Base-by-base conservation (phyloP, 148 eudicot genomes). In the Chenopodium quinoa region DNA sequence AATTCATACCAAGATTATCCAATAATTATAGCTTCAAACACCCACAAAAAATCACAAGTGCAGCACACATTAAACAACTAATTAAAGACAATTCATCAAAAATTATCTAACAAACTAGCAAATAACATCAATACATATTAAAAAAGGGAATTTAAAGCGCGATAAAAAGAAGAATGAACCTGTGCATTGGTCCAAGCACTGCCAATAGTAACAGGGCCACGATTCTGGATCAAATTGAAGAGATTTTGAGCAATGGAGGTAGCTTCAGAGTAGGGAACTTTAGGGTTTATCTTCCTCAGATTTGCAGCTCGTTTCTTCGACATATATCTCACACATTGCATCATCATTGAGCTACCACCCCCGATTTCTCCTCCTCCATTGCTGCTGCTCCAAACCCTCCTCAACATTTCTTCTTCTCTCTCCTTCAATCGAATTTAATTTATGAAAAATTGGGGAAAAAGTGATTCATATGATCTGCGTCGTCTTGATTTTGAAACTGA, bases 191-290 rank as follows among this genome's bases (percentile, higher is more conserved):
- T 72, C 88, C 88, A 86, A 56, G 83, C 60, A 34, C 27, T 73
- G 19, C 84, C 75, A 9, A 74, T 48, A 29, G 89, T 79, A 34
- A 75, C 75, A 25, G 86, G 85, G 16, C 88, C 88, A 9, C 69
- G 85, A 3, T 83, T 63, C 50, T 83, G 76, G 60, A 86, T 44
- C 6, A 86, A 46, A 75, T 80, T 80, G 64, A 29, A 84, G 23
- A 87, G 83, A 23, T 64, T 69, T 76, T 84, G 89, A 75, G 88
- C 83, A 75, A 86, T 83, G 34, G 81, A 80, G 20, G 81, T 79
- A 7, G 88, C 88, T 62, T 83, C 81, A 23, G 80, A 78, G n/a
- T 80, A 83, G 14, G 88, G 85, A 22, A 86, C 85, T 86, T 80
- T 83, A 23, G 88, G 88, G 75, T 78, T 85, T 6, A 85, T 81